These are phyloP conservation scores for Sugiyamaella japonica DNA, from an alignment of 1,139 yeast species.

Conservation along the genomic window DNA sequence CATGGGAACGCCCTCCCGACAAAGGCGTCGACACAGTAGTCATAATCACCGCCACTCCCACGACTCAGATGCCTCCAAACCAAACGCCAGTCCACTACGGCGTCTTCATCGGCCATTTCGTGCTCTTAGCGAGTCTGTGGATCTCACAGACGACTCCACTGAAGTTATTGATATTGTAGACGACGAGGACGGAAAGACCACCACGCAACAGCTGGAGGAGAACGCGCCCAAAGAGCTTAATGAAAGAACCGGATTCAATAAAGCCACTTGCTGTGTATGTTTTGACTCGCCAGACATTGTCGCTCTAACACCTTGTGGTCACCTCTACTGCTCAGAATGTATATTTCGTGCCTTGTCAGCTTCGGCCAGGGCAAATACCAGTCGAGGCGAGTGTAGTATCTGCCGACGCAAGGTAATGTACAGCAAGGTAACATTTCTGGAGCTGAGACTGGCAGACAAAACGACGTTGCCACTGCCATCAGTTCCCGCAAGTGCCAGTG, in stretches of 20 bases:
- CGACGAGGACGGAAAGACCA: slow-evolving; percentile 17
- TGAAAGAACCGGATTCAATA: slow-evolving; percentile 24
- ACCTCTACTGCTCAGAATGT: slow-evolving; percentile 41
- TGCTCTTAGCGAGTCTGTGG: slow-evolving; percentile 16
- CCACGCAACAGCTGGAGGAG: slow-evolving; percentile 17
- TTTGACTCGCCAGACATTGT: slow-evolving; percentile 39
- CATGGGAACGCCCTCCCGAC: not conserved
- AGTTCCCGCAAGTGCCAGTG: not conserved
- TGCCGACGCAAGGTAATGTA: slow-evolving; percentile 39
- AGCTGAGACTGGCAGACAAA: slow-evolving; percentile 23
- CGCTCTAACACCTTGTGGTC: slow-evolving; percentile 43
- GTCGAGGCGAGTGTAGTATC: slow-evolving; percentile 39
- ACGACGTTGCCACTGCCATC: not conserved
- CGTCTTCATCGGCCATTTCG: not conserved
- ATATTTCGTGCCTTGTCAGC: slow-evolving; percentile 39
- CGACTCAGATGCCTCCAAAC: not conserved
- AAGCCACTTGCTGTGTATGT: slow-evolving; percentile 39
- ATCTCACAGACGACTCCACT: slow-evolving; percentile 10
- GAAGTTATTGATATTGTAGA: slow-evolving; percentile 15
- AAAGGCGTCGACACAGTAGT: not conserved
- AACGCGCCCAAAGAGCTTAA: slow-evolving; percentile 25
- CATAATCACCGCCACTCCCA: not conserved
- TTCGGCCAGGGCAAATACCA: slow-evolving; percentile 30
- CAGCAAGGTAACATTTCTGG: slow-evolving; percentile 32
- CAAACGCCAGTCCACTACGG: not conserved